Evolutionary conservation across 148 eudicot species (phyloP).

Genomic region (Chenopodium berlandieri): DNA sequence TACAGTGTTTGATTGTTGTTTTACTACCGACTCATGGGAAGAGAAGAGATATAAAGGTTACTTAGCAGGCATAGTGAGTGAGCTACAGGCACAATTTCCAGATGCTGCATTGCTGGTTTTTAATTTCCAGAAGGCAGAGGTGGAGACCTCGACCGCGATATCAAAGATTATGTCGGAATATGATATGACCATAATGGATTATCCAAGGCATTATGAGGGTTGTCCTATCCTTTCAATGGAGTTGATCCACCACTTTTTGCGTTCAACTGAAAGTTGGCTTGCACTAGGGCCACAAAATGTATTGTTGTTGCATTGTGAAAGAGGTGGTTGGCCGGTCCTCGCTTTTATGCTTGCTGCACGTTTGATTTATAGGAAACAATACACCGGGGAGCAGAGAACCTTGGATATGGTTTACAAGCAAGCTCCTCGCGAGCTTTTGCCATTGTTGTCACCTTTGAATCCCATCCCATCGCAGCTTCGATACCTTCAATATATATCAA

Average conservation of each 20-base stretch:
- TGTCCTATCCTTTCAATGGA: conserved; percentile 83
- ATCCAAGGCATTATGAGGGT: conserved; percentile 80
- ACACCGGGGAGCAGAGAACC: conserved; percentile 77
- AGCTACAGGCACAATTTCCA: conserved; percentile 57
- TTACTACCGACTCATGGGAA: conserved; percentile 52
- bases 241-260: conserved; percentile 74
- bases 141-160: conserved; percentile 50
- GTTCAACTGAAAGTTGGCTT: conserved; percentile 93
- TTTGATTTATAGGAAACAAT: conserved; percentile 68
- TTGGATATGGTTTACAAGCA: conserved; percentile 91
- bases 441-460: conserved; percentile 55
- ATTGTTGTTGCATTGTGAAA: conserved; percentile 86
- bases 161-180: conserved; percentile 61
- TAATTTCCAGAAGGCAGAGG: conserved; percentile 54
- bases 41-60: conserved; percentile 64
- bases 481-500: conserved; percentile 82
- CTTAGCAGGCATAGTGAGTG: conserved; percentile 49
- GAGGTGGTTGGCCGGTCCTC: conserved; percentile 92
- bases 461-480: conserved; percentile 89
- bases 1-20: conserved; percentile 86
- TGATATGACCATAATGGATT: conserved; percentile 85
- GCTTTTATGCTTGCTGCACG: conserved; percentile 89
- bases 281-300: conserved; percentile 69
- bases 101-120: conserved; percentile 79
- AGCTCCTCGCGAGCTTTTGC: conserved; percentile 82